These are phyloP conservation scores for Hyaloscypha bicolor DNA, from an alignment of 495 filamentous ascomycete species.

Conservation along the genomic window DNA sequence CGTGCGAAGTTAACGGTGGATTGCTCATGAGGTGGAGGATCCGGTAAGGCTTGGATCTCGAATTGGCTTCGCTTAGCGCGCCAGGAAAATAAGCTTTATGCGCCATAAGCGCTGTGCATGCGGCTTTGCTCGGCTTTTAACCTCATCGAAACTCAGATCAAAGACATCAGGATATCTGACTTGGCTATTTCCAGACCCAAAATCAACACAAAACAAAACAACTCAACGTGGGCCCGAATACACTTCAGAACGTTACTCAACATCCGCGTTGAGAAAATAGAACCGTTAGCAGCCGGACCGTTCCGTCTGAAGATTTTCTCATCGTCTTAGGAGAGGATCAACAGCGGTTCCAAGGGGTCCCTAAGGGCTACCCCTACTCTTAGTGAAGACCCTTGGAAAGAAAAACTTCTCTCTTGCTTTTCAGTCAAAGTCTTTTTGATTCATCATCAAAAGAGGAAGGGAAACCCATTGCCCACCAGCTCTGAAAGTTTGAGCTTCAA, in stretches of 20 bases:
- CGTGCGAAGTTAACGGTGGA: conserved; percentile 6
- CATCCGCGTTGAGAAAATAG: neutral
- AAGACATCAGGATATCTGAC: neutral
- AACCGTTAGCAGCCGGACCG: neutral
- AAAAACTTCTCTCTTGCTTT: neutral
- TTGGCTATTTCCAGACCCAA: neutral
- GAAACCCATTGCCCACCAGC: neutral
- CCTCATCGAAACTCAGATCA: neutral
- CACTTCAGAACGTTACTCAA: neutral
- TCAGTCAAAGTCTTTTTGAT: neutral
- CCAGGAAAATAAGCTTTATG: neutral
- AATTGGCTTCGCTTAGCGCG: neutral
- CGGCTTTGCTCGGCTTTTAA: neutral
- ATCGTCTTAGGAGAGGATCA: no score
- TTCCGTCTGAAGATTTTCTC: neutral
- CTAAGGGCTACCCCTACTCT: neutral
- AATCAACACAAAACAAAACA: neutral
- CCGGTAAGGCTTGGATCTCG: neutral
- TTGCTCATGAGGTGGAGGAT: neutral
- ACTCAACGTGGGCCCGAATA: neutral
- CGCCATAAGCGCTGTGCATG: neutral
- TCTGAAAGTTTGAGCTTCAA: neutral
- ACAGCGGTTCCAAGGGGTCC: no score
- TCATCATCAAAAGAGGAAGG: neutral
- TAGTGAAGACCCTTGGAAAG: neutral